These are phyloP conservation scores for Verticillium klebahnii DNA, from an alignment of 2,329 filamentous ascomycete species.

Conservation along the genomic window DNA sequence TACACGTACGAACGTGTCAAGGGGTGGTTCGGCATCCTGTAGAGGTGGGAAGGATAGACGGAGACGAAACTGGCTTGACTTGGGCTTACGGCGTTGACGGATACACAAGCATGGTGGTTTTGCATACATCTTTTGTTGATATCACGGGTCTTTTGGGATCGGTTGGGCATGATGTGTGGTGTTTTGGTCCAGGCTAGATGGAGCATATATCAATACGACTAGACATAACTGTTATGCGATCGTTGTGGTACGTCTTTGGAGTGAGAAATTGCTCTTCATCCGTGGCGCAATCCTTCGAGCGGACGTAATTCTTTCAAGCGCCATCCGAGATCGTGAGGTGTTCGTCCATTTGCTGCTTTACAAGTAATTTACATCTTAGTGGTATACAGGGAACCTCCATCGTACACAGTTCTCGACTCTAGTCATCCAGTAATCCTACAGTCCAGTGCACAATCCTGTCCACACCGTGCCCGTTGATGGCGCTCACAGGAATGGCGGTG, in stretches of 20 bases:
- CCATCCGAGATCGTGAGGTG: background rate
- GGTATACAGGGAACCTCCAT: background rate
- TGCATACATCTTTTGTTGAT: background rate
- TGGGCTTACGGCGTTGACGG: background rate
- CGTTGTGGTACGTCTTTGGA: background rate
- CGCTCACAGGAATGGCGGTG: constrained; percentile 78
- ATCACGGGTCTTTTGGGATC: background rate
- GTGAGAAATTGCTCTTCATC: no score
- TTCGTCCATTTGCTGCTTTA: background rate
- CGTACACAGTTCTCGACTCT: constrained; percentile 3
- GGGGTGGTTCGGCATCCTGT: constrained; percentile 54
- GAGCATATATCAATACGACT: background rate
- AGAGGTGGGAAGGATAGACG: background rate
- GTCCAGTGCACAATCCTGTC: constrained; percentile 70
- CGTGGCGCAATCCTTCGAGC: background rate
- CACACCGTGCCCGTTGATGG: constrained; percentile 81
- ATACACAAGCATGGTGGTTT: background rate
- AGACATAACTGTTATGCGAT: background rate
- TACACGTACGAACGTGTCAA: constrained; percentile 64
- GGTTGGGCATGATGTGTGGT: background rate
- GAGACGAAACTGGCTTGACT: background rate
- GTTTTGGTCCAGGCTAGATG: background rate
- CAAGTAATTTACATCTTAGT: background rate
- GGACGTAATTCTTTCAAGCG: background rate
- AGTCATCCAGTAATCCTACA: constrained; percentile 59